These are phyloP conservation scores for Amaranthus palmeri DNA, from an alignment of 148 eudicot genomes.

Conservation along the genomic window DNA sequence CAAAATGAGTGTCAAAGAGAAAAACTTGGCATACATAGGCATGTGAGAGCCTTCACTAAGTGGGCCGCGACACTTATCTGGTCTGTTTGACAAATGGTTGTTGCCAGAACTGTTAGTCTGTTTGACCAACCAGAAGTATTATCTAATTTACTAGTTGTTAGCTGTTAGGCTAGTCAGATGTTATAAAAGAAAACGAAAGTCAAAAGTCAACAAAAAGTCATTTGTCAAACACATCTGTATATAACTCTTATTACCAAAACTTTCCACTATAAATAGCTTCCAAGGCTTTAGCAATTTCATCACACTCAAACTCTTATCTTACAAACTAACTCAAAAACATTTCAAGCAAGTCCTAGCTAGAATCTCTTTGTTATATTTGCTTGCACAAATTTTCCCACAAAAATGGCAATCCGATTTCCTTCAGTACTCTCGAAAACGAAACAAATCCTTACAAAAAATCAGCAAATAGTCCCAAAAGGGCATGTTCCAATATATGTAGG, in stretches of 20 bases:
- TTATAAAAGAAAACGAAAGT: too few species aligned
- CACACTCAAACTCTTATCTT: neutral
- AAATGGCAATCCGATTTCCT: conserved; percentile 18
- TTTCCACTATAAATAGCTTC: conserved; percentile 9
- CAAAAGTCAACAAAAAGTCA: too few species aligned
- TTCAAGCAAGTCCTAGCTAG: neutral
- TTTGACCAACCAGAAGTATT: too few species aligned
- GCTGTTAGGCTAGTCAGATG: too few species aligned
- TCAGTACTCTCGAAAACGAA: conserved; percentile 16
- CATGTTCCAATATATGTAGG: conserved; percentile 25
- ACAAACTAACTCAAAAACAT: neutral
- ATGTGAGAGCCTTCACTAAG: conserved; percentile 1
- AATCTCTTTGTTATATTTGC: neutral
- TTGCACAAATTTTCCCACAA: neutral
- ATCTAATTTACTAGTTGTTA: too few species aligned
- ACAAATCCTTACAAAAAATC: neutral
- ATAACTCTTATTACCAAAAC: too few species aligned
- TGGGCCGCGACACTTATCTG: neutral
- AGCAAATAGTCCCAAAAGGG: conserved; percentile 20
- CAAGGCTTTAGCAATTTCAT: neutral
- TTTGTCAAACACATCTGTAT: too few species aligned
- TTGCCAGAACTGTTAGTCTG: too few species aligned
- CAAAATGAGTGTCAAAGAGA: neutral
- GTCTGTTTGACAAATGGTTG: too few species aligned
- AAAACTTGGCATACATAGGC: conserved; percentile 3